Conservation (phyloP, 306 rosid species). For the Lupinus albus region DNA sequence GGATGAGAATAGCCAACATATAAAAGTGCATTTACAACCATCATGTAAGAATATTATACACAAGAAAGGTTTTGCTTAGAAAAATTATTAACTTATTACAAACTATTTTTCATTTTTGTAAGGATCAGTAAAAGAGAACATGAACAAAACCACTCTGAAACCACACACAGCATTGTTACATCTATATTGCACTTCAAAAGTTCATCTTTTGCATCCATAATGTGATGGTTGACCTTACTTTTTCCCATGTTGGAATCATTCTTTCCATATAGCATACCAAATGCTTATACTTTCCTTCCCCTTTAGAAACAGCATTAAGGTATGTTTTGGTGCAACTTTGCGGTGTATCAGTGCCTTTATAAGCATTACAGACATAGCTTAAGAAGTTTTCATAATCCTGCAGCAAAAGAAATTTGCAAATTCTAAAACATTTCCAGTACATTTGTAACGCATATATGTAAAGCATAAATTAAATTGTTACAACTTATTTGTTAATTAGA, state of each 20-base stretch:
- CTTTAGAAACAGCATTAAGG: conserved; percentile 32
- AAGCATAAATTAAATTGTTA: background rate
- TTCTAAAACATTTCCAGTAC: conserved; percentile 15
- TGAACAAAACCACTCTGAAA: conserved; percentile 30
- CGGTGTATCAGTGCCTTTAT: conserved; percentile 53
- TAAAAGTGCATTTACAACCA: background rate
- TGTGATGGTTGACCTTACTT: conserved; percentile 48
- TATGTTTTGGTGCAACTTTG: conserved; percentile 52
- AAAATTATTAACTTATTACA: background rate
- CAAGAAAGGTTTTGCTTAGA: conserved; percentile 2
- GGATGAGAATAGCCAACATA: background rate
- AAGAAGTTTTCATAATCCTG: conserved; percentile 79
- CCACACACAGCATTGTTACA: background rate
- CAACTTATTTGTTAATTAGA: background rate
- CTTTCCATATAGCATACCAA: conserved; percentile 43
- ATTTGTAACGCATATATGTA: background rate
- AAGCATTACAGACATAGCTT: conserved; percentile 74
- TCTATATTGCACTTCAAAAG: conserved; percentile 39
- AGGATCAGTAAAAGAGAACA: conserved; percentile 17
- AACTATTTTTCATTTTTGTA: conserved; percentile 15
- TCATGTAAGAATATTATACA: background rate
- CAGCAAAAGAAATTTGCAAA: conserved; percentile 29
- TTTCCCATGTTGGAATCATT: conserved; percentile 34
- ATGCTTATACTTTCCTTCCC: conserved; percentile 35
- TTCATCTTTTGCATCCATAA: conserved; percentile 53